Evolutionary conservation across 148 eudicot species (phyloP), one percentile per base, ranked within the genome.

Genomic region (Euryodendron excelsum): DNA sequence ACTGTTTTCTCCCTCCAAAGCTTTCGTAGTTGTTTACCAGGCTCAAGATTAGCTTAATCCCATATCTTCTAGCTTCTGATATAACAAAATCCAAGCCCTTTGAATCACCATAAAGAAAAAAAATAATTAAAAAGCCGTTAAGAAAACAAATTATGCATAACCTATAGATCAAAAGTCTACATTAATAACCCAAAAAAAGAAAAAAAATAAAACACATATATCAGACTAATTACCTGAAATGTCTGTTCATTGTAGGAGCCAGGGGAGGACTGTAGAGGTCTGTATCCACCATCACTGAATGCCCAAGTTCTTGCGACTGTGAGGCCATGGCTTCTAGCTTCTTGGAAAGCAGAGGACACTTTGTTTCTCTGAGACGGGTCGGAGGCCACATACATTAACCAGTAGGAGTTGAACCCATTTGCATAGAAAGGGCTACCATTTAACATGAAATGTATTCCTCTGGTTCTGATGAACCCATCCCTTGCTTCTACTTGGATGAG

Each of bases 321-420:
- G 62, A 92, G 89, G 74, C 91, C 86, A 81, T 80, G 78, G 44
- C 31, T 77, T 5, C 80, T 55, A 55, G 94, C 97, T 74, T 88
- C 74, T 81, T 82, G 62, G 36, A 92, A 83, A 15, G 78, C 86
- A 44, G 61, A 68, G 12, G 93, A 81, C 23, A 91, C 84, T 74
- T 80, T 84, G 41, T 39, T 50, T 77, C 94, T 81, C 25, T 82
- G 67, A 9, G 87, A 78, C 6, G 85, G 84, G 27, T 91, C 87
- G 4, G 85, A 76, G 13, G 90, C 91, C 36, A 83, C 76, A 25
- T 72, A 80, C 97, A 93, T 91, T 60, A 93, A 64, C 97, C 97
- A 93, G 44, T 93, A 93, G 20, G 97, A 85, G 80, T 93, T 91
- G 80, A 93, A 91, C 21, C 97, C 97, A 82, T 91, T 88, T 74